Conservation (phyloP, 2,329 filamentous ascomycete genomes). For the Cladorrhinum sp. region DNA sequence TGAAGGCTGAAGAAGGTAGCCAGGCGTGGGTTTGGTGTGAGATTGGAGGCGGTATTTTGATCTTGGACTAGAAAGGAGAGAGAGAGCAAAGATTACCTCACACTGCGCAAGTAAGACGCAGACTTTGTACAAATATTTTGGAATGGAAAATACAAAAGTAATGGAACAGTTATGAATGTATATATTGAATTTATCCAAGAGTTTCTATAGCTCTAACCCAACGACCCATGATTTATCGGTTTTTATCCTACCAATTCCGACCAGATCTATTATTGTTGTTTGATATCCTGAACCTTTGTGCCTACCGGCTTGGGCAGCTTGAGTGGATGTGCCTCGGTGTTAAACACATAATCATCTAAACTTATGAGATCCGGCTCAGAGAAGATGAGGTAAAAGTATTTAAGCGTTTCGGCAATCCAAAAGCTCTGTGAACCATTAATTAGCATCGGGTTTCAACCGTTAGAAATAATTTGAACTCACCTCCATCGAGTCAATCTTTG, state of each 20-base stretch:
- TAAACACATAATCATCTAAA: constrained; percentile 68
- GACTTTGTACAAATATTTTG: constrained; percentile 15
- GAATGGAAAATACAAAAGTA: neutral
- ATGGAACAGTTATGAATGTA: neutral
- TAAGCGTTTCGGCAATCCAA: constrained; percentile 74
- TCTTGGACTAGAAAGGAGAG: no score
- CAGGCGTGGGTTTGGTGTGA: no score
- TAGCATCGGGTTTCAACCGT: neutral
- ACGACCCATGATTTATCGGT: no score
- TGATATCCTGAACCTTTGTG: neutral
- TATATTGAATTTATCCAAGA: no score
- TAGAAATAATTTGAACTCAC: constrained; percentile 14
- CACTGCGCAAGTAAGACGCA: neutral
- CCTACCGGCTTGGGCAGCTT: constrained; percentile 25
- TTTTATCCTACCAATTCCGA: no score
- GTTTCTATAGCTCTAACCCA: no score
- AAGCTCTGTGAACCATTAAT: constrained; percentile 46
- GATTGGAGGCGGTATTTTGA: no score
- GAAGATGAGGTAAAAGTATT: constrained; percentile 75
- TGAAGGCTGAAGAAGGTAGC: no score
- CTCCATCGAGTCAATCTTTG: constrained; percentile 43
- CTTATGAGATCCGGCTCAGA: constrained; percentile 60
- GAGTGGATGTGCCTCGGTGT: constrained; percentile 56
- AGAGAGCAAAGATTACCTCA: no score
- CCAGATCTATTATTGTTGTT: no score